Evolutionary conservation across 1,139 yeast species (phyloP).

Genomic region (Yamadazyma conglobata): DNA sequence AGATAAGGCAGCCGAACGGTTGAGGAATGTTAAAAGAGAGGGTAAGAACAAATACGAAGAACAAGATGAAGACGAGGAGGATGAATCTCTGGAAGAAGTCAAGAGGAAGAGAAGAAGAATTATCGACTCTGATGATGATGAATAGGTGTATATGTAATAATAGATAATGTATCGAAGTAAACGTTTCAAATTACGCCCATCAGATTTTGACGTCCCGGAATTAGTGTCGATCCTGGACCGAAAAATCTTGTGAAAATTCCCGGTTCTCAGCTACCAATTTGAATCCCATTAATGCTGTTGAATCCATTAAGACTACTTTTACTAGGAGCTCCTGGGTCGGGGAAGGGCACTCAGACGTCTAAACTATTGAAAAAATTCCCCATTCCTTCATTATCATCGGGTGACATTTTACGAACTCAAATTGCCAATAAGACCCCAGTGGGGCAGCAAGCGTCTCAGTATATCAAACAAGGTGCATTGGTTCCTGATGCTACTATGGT

Average conservation of each 20-base stretch:
- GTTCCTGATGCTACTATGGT: conserved; percentile 75
- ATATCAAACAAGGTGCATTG: conserved; percentile 60
- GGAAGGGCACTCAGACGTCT: conserved; percentile 86
- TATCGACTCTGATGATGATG: conserved; percentile 44
- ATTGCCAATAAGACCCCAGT: conserved; percentile 52
- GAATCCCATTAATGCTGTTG: too few relatives aligned
- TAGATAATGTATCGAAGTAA: conserved; percentile 2
- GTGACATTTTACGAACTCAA: conserved; percentile 74
- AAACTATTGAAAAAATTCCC: conserved; percentile 56
- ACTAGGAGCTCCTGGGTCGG: conserved; percentile 93
- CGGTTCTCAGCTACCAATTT: too few relatives aligned
- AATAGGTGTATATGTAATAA: conserved; percentile 15
- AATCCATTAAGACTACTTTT: conserved; percentile 63
- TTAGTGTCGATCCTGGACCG: too few relatives aligned
- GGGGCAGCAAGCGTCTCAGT: conserved; percentile 56
- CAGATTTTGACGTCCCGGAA: too few relatives aligned
- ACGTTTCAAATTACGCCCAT: too few relatives aligned
- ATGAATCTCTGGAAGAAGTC: conserved; percentile 12
- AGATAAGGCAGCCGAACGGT: conserved; percentile 62
- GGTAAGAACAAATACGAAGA: conserved; percentile 50
- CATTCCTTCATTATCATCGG: conserved; percentile 65
- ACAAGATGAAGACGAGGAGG: conserved; percentile 25
- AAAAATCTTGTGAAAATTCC: too few relatives aligned
- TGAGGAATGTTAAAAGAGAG: conserved; percentile 55
- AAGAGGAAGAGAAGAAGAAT: conserved; percentile 40